Conservation (phyloP, 192 early-diverging fungal genomes). For the Rhizophlyctis rosea region DNA sequence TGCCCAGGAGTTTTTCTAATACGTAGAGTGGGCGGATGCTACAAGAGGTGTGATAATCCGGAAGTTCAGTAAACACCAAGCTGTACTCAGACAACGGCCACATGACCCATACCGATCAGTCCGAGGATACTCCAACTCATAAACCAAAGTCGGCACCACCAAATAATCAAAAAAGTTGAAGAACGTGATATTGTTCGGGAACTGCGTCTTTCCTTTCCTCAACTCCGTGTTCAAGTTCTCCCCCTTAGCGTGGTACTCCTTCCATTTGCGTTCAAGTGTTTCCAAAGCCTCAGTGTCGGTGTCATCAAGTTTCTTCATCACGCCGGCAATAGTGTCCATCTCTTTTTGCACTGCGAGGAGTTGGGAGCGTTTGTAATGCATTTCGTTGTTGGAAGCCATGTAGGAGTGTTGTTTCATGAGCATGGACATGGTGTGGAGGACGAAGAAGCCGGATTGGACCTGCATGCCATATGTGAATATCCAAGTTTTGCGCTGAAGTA, state of each 20-base stretch:
- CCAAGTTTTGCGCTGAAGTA: not conserved
- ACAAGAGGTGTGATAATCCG: not conserved
- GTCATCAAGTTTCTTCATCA: constrained; percentile 21
- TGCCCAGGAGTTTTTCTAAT: constrained; percentile 78
- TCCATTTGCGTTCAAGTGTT: constrained; percentile 10
- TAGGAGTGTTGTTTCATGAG: constrained; percentile 98
- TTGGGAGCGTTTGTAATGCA: constrained; percentile 31
- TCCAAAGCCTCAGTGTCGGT: not conserved
- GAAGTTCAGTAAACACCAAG: not conserved
- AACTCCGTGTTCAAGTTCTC: constrained; percentile 21
- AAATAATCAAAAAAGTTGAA: constrained; percentile 84
- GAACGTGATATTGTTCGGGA: constrained; percentile 79
- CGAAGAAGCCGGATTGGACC: constrained; percentile 77
- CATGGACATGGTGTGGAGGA: constrained; percentile 84
- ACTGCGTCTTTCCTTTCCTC: constrained; percentile 27
- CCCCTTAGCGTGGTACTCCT: constrained; percentile 10
- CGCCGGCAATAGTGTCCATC: constrained; percentile 24
- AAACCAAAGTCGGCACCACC: constrained; percentile 86
- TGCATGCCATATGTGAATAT: not conserved
- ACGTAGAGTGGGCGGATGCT: constrained; percentile 84
- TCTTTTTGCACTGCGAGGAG: constrained; percentile 11
- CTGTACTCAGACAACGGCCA: constrained; percentile 5
- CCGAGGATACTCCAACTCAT: constrained; percentile 90
- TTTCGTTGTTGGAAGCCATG: constrained; percentile 71
- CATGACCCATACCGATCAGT: constrained; percentile 60